Evolutionary conservation across 768 basidiomycete species (phyloP), one percentile per base, ranked within the genome.

Genomic region (Termitomyces sp.): DNA sequence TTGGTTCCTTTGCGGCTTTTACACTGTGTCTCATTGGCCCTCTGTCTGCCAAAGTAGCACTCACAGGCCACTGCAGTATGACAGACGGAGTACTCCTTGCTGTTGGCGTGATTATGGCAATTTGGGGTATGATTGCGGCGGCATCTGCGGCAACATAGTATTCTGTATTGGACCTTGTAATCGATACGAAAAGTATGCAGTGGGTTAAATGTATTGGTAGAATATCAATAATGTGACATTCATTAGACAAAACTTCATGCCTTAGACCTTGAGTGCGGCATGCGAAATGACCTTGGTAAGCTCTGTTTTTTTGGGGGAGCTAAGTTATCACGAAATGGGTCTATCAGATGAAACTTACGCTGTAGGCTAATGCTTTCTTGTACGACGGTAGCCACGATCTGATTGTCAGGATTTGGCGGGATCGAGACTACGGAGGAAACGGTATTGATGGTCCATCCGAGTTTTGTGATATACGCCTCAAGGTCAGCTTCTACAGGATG

Each of bases 1-100:
- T 98, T 52, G 95, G 95, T 2, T 86, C 91, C n/a, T 92, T 93
- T 68, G 85, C 87, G 35, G 89, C 92, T 0, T 85, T 85, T 61
- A 73, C 85, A 64, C 78, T 92, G 23, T 89, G 88, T 59, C 79
- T 90, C 23, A 84, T 91, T 57, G 83, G 87, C 10, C 94, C 93
- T 5, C 75, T 95, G 39, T 74, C 81, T 25, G 88, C 88, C 5
- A 89, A 89, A 66, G 72, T 87, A 16, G 77, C 76, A 48, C 72
- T 92, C 55, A 73, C 79, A 23, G 73, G 79, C 4, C 72, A 67
- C 42, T 82, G 80, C 60, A 66, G 71, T 12, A 47, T 72, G 42
- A 70, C 82, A 45, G 91, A 94, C 64, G 79, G 70, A 3, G 60
- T 71, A 28, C 63, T 91, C 21, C 68, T 94, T 35, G 65, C 72